These are phyloP conservation scores for Taiozyma onychis DNA, from an alignment of 1,139 yeast species.

Conservation along the genomic window DNA sequence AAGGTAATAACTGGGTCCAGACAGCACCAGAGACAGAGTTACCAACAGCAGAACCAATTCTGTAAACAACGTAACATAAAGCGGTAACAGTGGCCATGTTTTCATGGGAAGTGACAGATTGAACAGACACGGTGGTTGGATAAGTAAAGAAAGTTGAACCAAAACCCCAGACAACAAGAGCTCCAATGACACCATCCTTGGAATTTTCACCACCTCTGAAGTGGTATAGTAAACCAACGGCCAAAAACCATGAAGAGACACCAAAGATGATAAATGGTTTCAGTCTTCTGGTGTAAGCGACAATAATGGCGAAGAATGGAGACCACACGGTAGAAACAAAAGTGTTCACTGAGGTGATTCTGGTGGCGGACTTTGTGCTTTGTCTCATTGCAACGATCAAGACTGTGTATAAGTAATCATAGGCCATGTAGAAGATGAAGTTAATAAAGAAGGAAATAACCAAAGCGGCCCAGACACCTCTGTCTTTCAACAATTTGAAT, in stretches of 20 bases:
- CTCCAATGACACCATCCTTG: slow-evolving; percentile 58
- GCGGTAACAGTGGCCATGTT: slow-evolving; percentile 61
- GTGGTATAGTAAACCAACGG: slow-evolving; percentile 53
- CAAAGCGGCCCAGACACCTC: slow-evolving; percentile 65
- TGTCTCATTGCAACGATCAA: slow-evolving; percentile 58
- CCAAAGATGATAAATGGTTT: slow-evolving; percentile 61
- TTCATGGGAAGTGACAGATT: slow-evolving; percentile 56
- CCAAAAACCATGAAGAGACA: slow-evolving; percentile 44
- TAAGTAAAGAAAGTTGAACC: slow-evolving; percentile 72
- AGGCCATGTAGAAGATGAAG: slow-evolving; percentile 63
- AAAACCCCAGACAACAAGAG: slow-evolving; percentile 60
- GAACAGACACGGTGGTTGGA: slow-evolving; percentile 60
- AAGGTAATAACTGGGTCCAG: slow-evolving; percentile 47
- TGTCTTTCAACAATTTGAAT: slow-evolving; percentile 47
- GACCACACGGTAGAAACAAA: slow-evolving; percentile 63
- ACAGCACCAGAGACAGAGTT: slow-evolving; percentile 53
- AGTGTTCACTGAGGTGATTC: slow-evolving; percentile 57
- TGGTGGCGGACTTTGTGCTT: slow-evolving; percentile 53
- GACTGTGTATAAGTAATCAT: slow-evolving; percentile 61
- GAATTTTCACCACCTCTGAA: slow-evolving; percentile 50
- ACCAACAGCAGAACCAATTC: slow-evolving; percentile 53
- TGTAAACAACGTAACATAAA: slow-evolving; percentile 47
- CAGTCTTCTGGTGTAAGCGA: slow-evolving; percentile 45
- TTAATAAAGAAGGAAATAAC: slow-evolving; percentile 34
- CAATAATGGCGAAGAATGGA: slow-evolving; percentile 49